phyloP scores from a whole-genome alignment of 1,284 basidiomycete species.

The Trichosporon coremiiforme region DNA sequence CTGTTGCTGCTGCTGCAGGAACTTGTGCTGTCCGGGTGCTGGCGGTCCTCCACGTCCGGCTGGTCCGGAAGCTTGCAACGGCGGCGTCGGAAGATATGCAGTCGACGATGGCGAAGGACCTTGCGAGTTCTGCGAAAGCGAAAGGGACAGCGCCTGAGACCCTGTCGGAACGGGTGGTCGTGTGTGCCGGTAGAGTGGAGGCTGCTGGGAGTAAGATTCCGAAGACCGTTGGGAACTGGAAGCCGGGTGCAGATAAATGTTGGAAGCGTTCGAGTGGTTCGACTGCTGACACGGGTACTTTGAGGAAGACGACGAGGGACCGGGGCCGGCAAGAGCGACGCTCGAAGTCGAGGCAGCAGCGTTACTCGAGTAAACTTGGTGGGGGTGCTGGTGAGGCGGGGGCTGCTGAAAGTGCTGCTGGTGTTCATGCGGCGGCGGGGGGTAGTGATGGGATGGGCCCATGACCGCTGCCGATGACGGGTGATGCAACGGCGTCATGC shows the following conservation, averaged over 20 bases:
- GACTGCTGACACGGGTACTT: not conserved
- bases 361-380: not conserved
- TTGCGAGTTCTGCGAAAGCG: constrained; percentile 1
- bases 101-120: constrained; percentile 7
- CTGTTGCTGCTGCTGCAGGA: constrained; percentile 11
- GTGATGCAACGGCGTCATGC: constrained; percentile 6
- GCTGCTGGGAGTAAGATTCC: constrained; percentile 3
- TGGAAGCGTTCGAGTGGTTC: not conserved
- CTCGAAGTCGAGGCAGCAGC: not conserved
- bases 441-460: not conserved
- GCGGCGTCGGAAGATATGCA: constrained; percentile 2
- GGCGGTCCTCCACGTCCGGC: no score
- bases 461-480: not conserved
- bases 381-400: not conserved
- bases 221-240: not conserved
- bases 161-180: constrained; percentile 15
- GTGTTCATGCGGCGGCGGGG: not conserved
- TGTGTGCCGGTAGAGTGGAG: constrained; percentile 17
- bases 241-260: not conserved
- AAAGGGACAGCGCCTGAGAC: constrained; percentile 14
- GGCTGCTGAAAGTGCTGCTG: not conserved
- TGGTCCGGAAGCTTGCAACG: not conserved
- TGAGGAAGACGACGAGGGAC: not conserved
- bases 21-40: not conserved
- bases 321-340: not conserved